Base-by-base conservation (phyloP, 768 basidiomycete genomes). In the Macrolepiota albuminosa region DNA sequence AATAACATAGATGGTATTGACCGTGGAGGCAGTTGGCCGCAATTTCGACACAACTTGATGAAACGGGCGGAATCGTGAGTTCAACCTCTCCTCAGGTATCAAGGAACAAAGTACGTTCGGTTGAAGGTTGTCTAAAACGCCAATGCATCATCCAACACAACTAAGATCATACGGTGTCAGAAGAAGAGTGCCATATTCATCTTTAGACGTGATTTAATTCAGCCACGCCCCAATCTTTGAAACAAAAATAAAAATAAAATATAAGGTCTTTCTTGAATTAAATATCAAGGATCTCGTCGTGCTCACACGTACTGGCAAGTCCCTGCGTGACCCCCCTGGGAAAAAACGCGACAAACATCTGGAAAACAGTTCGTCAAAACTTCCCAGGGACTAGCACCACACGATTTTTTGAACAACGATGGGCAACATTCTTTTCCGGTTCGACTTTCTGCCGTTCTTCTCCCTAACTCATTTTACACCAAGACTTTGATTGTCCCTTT, bases 241-340 rank as follows among this genome's bases (percentile, higher is more conserved):
- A 26, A 24, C 6, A 46, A 45, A 24, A 26, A 33, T 8, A 51
- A 21, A 1, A 2, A n/a, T n/a, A n/a, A n/a, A n/a, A n/a, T n/a
- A n/a, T 13, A 54, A 73, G 72, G 67, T 74, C 24, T 69, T 73
- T 16, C 40, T 61, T 10, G 48, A 60, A 29, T 65, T 73, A 16
- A 21, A 53, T 4, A 64, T 68, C 8, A 67, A 63, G 47, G 72
- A 73, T 51, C 56, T 75, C 2, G 46, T 73, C 13, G n/a, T n/a
- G n/a, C n/a, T n/a, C n/a, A n/a, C n/a, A n/a, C n/a, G n/a, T n/a
- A n/a, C n/a, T n/a, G n/a, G n/a, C n/a, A n/a, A n/a, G n/a, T n/a
- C n/a, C n/a, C n/a, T n/a, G n/a, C n/a, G n/a, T n/a, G n/a, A n/a
- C n/a, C n/a, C n/a, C n/a, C n/a, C n/a, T n/a, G n/a, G n/a, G n/a